Evolutionary conservation across 768 basidiomycete genomes (phyloP), one percentile per base, ranked within the genome.

Genomic region (Lactarius deliciosus): DNA sequence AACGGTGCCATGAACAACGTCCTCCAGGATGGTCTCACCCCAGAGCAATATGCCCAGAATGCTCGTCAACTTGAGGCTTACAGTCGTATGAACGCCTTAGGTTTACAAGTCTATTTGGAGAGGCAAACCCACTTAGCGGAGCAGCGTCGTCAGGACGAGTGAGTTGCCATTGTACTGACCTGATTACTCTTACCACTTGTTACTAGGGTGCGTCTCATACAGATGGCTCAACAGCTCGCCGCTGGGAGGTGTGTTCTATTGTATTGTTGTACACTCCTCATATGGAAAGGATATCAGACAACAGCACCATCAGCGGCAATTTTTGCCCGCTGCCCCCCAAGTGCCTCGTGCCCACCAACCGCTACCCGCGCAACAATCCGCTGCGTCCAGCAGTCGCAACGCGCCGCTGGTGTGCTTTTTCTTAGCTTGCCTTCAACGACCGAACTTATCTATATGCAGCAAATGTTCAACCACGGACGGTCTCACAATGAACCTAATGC

Each of bases 121-220:
- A 60, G 66, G 25, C 34, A 67, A 64, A 6, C 8, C 16, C 58
- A 67, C 18, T 41, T 60, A 40, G 63, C 57, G 20, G 66, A 64
- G 28, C 57, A 64, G 36, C 66, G 66, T 56, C 59, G 66, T 8
- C 58, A 64, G 58, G 58, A 68, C 7, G 66, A 68, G 66, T 68
- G 54, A 60, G 62, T 64, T 22, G 9, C 36, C 5, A 3, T 45
- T 20, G 53, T 47, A 8, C 47, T 36, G 6, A 32, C n/a, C 1
- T 55, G n/a, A 18, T 40, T 5, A 32, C 5, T 55, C 34, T 55
- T 45, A 60, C 28, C 16, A 43, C n/a, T 6, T 25, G 25, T 56
- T 18, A 64, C 7, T 47, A 68, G 66, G 43, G 22, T 45, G 28
- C 66, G 62, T 60, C 15, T 64, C 41, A 9, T 68, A 55, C 66